Evolutionary conservation across 2,329 filamentous ascomycete genomes (phyloP).

Genomic region (Massarina eburnea): DNA sequence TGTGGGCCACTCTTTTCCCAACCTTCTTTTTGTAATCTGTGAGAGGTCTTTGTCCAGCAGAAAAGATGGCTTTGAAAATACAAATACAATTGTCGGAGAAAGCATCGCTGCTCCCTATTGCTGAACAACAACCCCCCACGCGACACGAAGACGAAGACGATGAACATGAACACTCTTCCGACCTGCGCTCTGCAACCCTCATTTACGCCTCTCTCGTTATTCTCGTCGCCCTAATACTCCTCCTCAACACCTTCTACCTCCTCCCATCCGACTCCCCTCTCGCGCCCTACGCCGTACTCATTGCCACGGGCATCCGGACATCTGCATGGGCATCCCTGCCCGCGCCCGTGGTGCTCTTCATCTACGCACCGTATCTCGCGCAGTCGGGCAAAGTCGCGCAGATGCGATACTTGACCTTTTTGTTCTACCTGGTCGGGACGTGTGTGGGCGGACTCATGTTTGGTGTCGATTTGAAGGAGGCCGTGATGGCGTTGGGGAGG

Average conservation of each 20-base stretch:
- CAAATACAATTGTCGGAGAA: conserved; percentile 1
- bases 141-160: background rate
- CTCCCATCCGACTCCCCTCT: conserved; percentile 4
- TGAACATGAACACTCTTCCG: background rate
- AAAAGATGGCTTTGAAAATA: background rate
- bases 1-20: too few species aligned
- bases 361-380: conserved; percentile 21
- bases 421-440: conserved; percentile 26
- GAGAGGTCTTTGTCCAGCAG: too few species aligned
- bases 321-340: conserved; percentile 24
- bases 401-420: conserved; percentile 21
- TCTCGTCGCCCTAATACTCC: conserved; percentile 7
- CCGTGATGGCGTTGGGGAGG: conserved; percentile 22
- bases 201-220: conserved; percentile 11
- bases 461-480: conserved; percentile 13
- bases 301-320: conserved; percentile 20
- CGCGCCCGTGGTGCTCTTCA: conserved; percentile 20
- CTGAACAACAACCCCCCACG: background rate
- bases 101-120: conserved; percentile 8
- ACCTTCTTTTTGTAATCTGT: too few species aligned
- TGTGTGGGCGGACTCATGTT: conserved; percentile 21
- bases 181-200: conserved; percentile 2
- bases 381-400: conserved; percentile 16
- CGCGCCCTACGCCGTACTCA: conserved; percentile 10
- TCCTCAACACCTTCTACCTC: conserved; percentile 17